phyloP scores from a whole-genome alignment of 1,284 basidiomycete species.

The Phellopilus nigrolimitatus region DNA sequence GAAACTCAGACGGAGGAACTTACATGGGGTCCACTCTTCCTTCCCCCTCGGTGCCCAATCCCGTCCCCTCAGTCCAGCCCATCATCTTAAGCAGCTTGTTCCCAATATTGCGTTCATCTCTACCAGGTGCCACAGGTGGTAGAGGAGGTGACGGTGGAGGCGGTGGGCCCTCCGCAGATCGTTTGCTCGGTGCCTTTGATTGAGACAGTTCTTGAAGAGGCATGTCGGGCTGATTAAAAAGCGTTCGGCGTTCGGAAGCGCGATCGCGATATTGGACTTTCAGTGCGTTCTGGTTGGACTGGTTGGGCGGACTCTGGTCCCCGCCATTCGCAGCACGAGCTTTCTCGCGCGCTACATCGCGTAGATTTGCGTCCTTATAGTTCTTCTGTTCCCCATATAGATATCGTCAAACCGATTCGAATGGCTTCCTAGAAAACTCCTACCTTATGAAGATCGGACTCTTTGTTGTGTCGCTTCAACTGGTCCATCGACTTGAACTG shows the following conservation, averaged over 20 bases:
- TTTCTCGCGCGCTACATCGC: slow-evolving; percentile 73
- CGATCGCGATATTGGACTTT: slow-evolving; percentile 79
- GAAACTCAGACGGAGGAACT: slow-evolving; percentile 24
- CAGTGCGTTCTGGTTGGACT: slow-evolving; percentile 38
- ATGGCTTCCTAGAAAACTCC: slow-evolving; percentile 9
- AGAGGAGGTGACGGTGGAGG: slow-evolving; percentile 59
- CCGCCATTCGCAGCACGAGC: slow-evolving; percentile 43
- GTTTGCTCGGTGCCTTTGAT: slow-evolving; percentile 38
- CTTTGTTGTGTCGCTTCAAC: slow-evolving; percentile 80
- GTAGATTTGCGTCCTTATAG: slow-evolving; percentile 61
- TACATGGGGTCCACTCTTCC: slow-evolving; percentile 85
- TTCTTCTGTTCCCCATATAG: slow-evolving; percentile 61
- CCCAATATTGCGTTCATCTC: slow-evolving; percentile 80
- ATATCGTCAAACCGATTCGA: slow-evolving; percentile 22
- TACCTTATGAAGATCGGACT: slow-evolving; percentile 91
- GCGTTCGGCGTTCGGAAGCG: slow-evolving; percentile 80
- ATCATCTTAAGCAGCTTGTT: slow-evolving; percentile 92
- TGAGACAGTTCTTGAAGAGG: slow-evolving; percentile 53
- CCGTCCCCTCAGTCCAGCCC: slow-evolving; percentile 92
- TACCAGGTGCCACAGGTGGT: slow-evolving; percentile 56
- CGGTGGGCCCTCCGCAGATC: slow-evolving; percentile 57
- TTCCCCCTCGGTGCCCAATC: slow-evolving; percentile 74
- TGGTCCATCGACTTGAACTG: slow-evolving; percentile 87
- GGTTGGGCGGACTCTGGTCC: slow-evolving; percentile 25
- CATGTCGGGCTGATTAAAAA: slow-evolving; percentile 86